Base-by-base conservation (phyloP, 768 basidiomycete species). In the Boletellus ananas region DNA sequence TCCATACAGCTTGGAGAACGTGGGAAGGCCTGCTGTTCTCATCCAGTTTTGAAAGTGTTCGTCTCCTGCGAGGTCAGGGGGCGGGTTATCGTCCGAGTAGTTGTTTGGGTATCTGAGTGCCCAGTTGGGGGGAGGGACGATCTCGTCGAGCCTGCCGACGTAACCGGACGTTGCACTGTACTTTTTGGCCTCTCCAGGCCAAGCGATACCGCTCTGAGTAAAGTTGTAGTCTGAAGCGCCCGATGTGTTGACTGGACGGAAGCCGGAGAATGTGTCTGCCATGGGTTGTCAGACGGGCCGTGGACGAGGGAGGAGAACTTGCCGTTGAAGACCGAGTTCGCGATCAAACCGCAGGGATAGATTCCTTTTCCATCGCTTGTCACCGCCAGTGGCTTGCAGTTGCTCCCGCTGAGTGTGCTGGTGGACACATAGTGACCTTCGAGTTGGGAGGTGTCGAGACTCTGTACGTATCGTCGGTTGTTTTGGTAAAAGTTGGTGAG, bases 31-130 rank as follows among this genome's bases (percentile, higher is more conserved):
- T 1, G 96, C 92, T 2, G 94, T 96, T 51, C 95, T 82, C 96
- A 99, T 99, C 96, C 96, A 99, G 65, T 95, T 94, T 70, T 98
- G 95, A 75, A 99, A 98, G 60, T 90, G 94, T 68, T 97, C 90
- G 62, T 98, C 85, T 2, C 58, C 57, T 45, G 74, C 72, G 33
- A 98, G 73, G 63, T 96, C 72, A 2, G 93, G 94, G 17, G 85
- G 83, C 14, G 79, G 79, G 54, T 75, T 81, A 5, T 69, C 68
- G 1, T 70, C 64, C 4, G 81, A 83, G 70, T 96, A 97, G 49
- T 79, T 79, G 53, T 87, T 66, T 1, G 92, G 91, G 72, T 76
- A 97, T 47, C 77, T 78, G 29, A 67, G 62, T 1, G 58, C 67
- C 96, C 96, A 99, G 70, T 96, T 97, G 6, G 96, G 96, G 25